Evolutionary conservation across 192 early-diverging fungal species (phyloP), one percentile per base, ranked within the genome.

Genomic region (Haplosporangium gracile): DNA sequence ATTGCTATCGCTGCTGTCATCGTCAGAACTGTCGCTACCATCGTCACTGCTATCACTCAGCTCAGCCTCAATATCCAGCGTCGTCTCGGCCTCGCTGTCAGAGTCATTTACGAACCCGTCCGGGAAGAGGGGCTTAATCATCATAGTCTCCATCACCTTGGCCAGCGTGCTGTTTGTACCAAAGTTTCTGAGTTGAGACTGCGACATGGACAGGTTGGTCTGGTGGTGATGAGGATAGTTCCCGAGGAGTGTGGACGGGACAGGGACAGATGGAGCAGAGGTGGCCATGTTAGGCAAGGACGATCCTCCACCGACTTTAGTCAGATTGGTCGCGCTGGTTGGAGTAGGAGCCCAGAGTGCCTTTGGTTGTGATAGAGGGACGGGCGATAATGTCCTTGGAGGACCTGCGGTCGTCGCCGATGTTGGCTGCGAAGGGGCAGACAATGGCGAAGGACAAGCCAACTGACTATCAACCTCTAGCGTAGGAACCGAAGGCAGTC

Each of bases 21-120:
- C 45, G 9, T 51, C 76, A 10, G 36, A 18, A 77, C 32, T 75
- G 0, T 70, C 51, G 47, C 63, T 29, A 1, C 71, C 65, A 7
- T 53, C 29, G 5, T 72, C 69, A 39, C 70, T 68, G 1, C 70
- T 68, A 1, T 82, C 81, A 20, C 57, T 70, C 24, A 74, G 32
- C 24, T 74, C 60, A 1, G 39, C 68, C 49, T 38, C n/a, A 3
- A 77, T 77, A 16, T 82, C n/a, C 26, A 77, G 39, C 40, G 83
- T 88, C 2, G 77, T 79, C 32, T 92, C 90, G 3, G 89, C 89
- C 29, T 90, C 84, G 60, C 79, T 77, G 18, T 86, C 84, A 3
- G 88, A 88, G 15, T 91, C 93, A 53, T 77, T 88, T 18, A 92
- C 77, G 75, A 94, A 93, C 40, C 90, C 88, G 29, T 90, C 88